Evolutionary conservation across 345 rosid genomes (phyloP), one percentile per base, ranked within the genome.

Genomic region (Linum trigynum): DNA sequence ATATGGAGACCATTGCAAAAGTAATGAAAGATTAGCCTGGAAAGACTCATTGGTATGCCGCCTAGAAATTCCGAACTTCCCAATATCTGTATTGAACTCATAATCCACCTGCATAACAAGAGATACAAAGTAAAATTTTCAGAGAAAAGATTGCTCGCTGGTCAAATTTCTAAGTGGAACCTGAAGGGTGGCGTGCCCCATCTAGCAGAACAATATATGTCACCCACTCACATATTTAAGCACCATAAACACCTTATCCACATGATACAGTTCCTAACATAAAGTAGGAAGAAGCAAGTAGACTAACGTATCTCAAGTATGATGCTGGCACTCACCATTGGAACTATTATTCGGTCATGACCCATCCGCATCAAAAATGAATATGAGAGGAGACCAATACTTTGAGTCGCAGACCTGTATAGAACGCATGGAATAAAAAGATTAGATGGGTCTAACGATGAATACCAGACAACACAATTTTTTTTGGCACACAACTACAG

Each of bases 1-100:
- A 83, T 78, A 90, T 17, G 96, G 99, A 65, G 99, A 90, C 99
- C 99, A 94, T 61, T 74, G 78, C 75, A 88, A 75, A 59, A 94
- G 66, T 77, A 85, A 65, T 65, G 96, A 85, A 71, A 90, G 89
- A 77, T 82, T 92, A 35, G 86, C 71, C 40, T 6, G 70, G 69
- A 71, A 86, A 74, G 82, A 87, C 32, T 88, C 95, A 80, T 72
- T 76, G 70, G 76, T 78, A 68, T 81, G 59, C 48, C 62, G 68
- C 55, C 57, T 74, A 71, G 83, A 76, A 57, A 69, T 53, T 65
- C 75, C 82, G 38, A 85, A 69, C 7, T 71, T 65, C 41, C 79
- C 82, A 39, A 76, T 72, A 48, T 75, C 65, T 15, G 60, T 58
- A 59, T 85, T 79, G 65, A 79, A 76, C 69, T 85, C 83, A 57